Base-by-base conservation (phyloP, 768 basidiomycete species). In the Pulveroboletus sp. region DNA sequence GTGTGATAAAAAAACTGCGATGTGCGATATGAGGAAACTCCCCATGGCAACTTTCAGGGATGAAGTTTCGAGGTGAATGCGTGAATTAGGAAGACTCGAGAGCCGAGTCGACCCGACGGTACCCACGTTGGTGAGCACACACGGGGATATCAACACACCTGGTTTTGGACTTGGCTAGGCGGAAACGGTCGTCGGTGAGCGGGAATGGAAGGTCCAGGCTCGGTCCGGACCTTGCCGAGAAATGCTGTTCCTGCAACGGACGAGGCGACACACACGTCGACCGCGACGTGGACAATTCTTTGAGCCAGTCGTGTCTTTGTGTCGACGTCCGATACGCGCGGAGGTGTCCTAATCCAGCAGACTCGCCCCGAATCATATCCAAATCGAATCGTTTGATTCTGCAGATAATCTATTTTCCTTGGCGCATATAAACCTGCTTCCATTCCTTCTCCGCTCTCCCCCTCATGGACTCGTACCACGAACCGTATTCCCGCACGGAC, bases 381-480 rank as follows among this genome's bases (percentile, higher is more conserved):
- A 60, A 53, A 62, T 63, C 53, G 39, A 57, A 49, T 54, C 53
- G n/a, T n/a, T 52, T 52, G 62, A 46, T 56, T 63, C 45, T 39
- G 12, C 47, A 54, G 62, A 64, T 64, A 65, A 65, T 65, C 63
- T 59, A 43, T 31, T 47, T 58, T 21, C 45, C 39, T 32, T 40
- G 24, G 19, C 27, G n/a, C 52, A 56, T 64, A 62, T 53, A 64
- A 65, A 27, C 43, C n/a, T 35, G 36, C 2, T 3, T 13, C 20
- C 23, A 25, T 39, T 39, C 25, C 13, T 40, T 41, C 39, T n/a
- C 17, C 40, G 14, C 31, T 9, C 39, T 50, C 55, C 40, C 52
- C 42, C 41, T 7, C 51, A 86, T 87, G 82, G 84, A 90, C 69
- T 82, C 82, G 23, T 90, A 87, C 72, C 68, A 78, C 50, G 85